Conservation (phyloP, 331 rosid species). For the Phaseolus coccineus region DNA sequence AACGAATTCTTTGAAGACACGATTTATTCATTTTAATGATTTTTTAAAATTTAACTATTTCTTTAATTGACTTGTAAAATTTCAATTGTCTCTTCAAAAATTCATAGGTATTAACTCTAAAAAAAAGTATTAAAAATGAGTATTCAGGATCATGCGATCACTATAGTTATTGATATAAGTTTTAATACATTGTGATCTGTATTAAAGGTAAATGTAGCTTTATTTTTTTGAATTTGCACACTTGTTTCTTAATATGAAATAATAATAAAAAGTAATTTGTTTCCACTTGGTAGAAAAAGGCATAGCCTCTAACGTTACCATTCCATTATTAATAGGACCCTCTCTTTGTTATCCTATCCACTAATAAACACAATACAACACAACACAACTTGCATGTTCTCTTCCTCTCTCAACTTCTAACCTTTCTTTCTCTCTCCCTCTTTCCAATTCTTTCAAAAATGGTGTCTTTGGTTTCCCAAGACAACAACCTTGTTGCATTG, state of each 20-base stretch:
- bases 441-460: constrained; percentile 35
- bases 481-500: constrained; percentile 69
- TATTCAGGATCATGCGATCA: no score
- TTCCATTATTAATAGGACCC: constrained; percentile 33
- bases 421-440: neutral
- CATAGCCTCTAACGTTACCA: constrained; percentile 2
- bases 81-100: no score
- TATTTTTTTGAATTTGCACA: neutral
- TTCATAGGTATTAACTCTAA: no score
- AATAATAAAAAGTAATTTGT: neutral
- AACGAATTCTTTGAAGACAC: no score
- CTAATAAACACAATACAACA: constrained; percentile 4
- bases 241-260: neutral
- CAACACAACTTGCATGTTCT: constrained; percentile 10
- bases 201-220: neutral
- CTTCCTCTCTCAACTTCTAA: neutral
- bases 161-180: no score
- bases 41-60: no score
- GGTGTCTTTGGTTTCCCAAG: constrained; percentile 67
- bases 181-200: no score
- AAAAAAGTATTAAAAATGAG: no score
- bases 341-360: constrained; percentile 13
- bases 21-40: no score
- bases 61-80: no score
- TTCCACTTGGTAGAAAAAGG: neutral